Base-by-base conservation (phyloP, 2,329 filamentous ascomycete species). In the Beauveria pseudobassiana region DNA sequence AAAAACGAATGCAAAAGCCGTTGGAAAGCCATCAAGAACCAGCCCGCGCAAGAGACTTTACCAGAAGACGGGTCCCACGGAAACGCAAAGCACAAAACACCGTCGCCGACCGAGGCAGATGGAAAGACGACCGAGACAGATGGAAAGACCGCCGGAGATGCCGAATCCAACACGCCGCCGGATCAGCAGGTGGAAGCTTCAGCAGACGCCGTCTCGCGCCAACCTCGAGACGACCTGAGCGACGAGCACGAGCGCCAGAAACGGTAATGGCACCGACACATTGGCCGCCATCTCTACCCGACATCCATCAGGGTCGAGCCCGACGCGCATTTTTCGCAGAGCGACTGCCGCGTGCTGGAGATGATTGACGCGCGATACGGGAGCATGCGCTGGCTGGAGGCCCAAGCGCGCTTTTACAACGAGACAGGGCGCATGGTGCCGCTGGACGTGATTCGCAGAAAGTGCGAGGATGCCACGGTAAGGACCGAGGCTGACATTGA, bases 371-470 rank as follows among this genome's bases (percentile, higher is more conserved):
- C 70, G 63, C 69, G 70, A 57, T 69, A 72, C 43, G 69, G 71
- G 52, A 67, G 64, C 22, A 68, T 68, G 30, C 70, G 70, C 26
- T 78, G 75, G 74, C 68, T 78, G 0, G 73, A 78, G 63, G 74
- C 78, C 68, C 77, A 80, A 63, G 74, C 76, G 34, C 74, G 73
- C 54, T 78, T 79, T 59, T 75, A 70, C 67, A 78, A 79, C 62
- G 73, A 68, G 50, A 79, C 77, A 0, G 77, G 77, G 4, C 69
- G 74, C 7, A 72, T 77, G 70, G 67, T 79, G 0, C 72, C 75
- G 1, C 65, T 75, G 8, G 70, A 73, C 40, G 65, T 73, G n/a
- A 71, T 80, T 51, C 71, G 71, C 46, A 67, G 65, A 24, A 74
- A 71, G 62, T 70, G 72, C n/a, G 73, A 49, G 54, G 45, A 26